A percentile compares a stretch with the other conserved stretches of the same genome.
phyloP scores from a whole-genome alignment of 352 stramenopile species.

The Pythium apleroticum region DNA sequence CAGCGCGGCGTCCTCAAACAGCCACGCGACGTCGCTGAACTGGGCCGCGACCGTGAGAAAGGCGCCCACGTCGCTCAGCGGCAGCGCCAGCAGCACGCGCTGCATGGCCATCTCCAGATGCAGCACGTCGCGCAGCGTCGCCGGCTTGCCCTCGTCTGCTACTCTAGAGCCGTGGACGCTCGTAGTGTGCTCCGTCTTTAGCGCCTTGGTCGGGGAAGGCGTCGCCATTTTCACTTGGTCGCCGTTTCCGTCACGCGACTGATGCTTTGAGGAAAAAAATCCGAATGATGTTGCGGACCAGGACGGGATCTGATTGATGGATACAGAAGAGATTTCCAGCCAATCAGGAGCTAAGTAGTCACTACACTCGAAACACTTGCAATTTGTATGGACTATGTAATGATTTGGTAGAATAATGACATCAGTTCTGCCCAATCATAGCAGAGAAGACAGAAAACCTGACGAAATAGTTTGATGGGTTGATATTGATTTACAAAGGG shows the following conservation, averaged over 20 bases:
- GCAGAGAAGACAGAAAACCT: neutral
- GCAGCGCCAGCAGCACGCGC: constrained; percentile 20
- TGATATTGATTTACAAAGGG: constrained; percentile 12
- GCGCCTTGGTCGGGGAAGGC: constrained; percentile 1
- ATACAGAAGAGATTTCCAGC: neutral
- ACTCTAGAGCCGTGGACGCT: neutral
- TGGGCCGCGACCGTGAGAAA: constrained; percentile 6
- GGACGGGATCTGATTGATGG: neutral
- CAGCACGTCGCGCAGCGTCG: constrained; percentile 17
- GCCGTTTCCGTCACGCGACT: no score
- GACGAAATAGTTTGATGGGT: constrained; percentile 10
- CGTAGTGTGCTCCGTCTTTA: constrained; percentile 10
- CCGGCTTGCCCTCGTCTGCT: neutral
- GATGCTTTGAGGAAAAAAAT: neutral
- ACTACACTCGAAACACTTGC: neutral
- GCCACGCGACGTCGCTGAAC: constrained; percentile 10
- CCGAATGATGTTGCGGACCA: neutral
- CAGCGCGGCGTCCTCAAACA: constrained; percentile 33
- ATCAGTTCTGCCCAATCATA: constrained; percentile 10
- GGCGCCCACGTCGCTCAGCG: constrained; percentile 2
- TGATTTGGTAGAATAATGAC: constrained; percentile 2
- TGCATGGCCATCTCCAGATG: constrained; percentile 28
- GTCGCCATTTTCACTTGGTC: neutral
- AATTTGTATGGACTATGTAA: neutral
- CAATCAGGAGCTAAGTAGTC: neutral